Percentiles rank a stretch among this genome's conserved stretches.
phyloP scores from a whole-genome alignment of 1,284 basidiomycete genomes.

The Xerocomus tenax region DNA sequence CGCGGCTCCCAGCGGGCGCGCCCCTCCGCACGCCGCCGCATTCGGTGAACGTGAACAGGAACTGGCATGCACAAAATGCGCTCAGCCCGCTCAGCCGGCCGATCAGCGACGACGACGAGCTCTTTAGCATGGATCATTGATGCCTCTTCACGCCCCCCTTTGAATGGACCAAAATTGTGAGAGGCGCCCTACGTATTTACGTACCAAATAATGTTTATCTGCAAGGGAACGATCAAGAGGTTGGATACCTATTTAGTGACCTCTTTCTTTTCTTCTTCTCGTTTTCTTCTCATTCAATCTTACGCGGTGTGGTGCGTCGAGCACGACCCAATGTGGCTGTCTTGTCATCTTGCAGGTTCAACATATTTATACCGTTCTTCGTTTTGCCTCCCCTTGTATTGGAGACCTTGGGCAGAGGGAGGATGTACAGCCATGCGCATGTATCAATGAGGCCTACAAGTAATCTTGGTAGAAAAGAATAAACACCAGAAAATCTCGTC shows the following conservation, averaged over 20 bases:
- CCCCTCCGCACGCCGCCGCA: slow-evolving; percentile 37
- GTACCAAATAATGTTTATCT: slow-evolving; percentile 22
- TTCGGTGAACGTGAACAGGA: slow-evolving; percentile 35
- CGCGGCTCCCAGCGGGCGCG: slow-evolving; percentile 30
- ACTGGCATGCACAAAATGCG: slow-evolving; percentile 32
- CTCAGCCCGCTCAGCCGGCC: slow-evolving; percentile 52
- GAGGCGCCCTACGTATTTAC: slow-evolving; percentile 22
- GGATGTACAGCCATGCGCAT: slow-evolving; percentile 17
- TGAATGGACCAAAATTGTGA: slow-evolving; percentile 11
- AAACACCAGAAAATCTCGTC: not conserved
- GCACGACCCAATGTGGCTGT: not conserved
- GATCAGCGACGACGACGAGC: slow-evolving; percentile 53
- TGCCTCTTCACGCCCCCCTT: not conserved
- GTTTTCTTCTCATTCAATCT: slow-evolving; percentile 7
- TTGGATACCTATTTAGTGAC: slow-evolving; percentile 27
- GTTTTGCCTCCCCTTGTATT: slow-evolving; percentile 12
- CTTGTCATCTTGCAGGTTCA: slow-evolving; percentile 9
- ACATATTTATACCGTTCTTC: slow-evolving; percentile 24
- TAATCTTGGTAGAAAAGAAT: slow-evolving; percentile 15
- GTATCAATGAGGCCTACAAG: slow-evolving; percentile 15
- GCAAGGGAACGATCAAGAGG: slow-evolving; percentile 22
- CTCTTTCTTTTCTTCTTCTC: slow-evolving; percentile 5
- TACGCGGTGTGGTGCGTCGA: slow-evolving; percentile 4
- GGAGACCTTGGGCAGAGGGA: slow-evolving; percentile 9
- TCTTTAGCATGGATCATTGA: slow-evolving; percentile 60